phyloP scores from a whole-genome alignment of 2,329 filamentous ascomycete genomes.

The Acarospora socialis region DNA sequence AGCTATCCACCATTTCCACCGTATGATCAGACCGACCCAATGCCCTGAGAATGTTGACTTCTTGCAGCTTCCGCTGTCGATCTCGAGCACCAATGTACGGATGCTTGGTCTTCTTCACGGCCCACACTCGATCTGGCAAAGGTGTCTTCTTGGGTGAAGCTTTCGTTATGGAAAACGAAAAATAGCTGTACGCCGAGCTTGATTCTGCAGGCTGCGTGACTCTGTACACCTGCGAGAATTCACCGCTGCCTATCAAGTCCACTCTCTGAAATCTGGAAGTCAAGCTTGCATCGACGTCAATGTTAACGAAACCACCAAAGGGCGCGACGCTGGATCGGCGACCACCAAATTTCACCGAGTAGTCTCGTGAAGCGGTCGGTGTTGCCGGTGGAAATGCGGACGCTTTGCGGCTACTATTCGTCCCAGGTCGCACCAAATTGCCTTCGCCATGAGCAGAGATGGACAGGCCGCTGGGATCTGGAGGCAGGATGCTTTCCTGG shows the following conservation, averaged over 20 bases:
- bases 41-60: constrained; percentile 66
- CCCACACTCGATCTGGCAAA: constrained; percentile 53
- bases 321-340: constrained; percentile 51
- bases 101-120: constrained; percentile 84
- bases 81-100: constrained; percentile 66
- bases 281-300: constrained; percentile 62
- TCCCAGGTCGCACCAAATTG: constrained; percentile 21
- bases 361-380: constrained; percentile 54
- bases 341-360: constrained; percentile 42
- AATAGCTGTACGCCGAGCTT: constrained; percentile 27
- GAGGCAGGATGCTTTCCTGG: constrained; percentile 55
- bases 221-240: constrained; percentile 86
- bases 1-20: constrained; percentile 68
- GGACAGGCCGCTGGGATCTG: constrained; percentile 69
- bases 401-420: constrained; percentile 27
- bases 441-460: constrained; percentile 50
- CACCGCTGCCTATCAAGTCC: constrained; percentile 67
- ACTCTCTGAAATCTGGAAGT: constrained; percentile 66
- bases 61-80: constrained; percentile 67
- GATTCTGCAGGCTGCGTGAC: constrained; percentile 40
- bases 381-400: constrained; percentile 58
- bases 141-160: constrained; percentile 40
- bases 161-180: constrained; percentile 32
- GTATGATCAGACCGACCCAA: constrained; percentile 72
- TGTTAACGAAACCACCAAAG: constrained; percentile 53